Evolutionary conservation across 1,284 basidiomycete genomes (phyloP), one percentile per base, ranked within the genome.

Genomic region (Cystobasidium sp.): DNA sequence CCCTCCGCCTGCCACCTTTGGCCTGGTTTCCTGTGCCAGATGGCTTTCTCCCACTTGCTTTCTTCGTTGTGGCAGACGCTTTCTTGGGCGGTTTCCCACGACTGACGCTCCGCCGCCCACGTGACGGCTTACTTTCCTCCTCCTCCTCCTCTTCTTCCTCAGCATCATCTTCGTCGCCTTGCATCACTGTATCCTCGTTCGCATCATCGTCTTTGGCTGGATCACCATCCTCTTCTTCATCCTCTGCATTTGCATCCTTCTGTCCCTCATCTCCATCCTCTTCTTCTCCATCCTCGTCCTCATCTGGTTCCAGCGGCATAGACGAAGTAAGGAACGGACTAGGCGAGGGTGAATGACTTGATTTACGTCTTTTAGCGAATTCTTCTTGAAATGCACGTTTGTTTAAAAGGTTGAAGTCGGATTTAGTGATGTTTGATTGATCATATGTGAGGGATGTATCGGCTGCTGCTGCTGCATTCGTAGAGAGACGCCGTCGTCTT

Each of bases 281-380:
- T 6, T 9, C 47, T 31, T 4, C 61, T 16, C 6, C 49, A 6
- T 55, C 46, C 5, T 20, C 64, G 8, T 49, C 64, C 6, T 53
- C 49, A 41, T 67, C 49, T 1, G 16, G 9, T 18, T 59, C 53
- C 37, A 52, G 14, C 12, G 47, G 46, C 10, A 10, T 20, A 31
- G 31, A 31, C 12, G 31, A 46, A 20, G 22, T 53, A 3, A 37
- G 46, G n/a, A 66, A 20, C 3, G 51, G 51, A 43, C 64, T 53
- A 7, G 64, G 64, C 14, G 46, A 49, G 53, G 64, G 64, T 7
- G 64, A 66, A 41, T 66, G 64, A 44, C 64, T 66, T 52, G 64
- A 66, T 47, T 66, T 66, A 22, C 68, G 68, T 37, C 68, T 55
- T n/a, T 47, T 46, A 10, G 58, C 58, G 44, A 70, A 51, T 39